phyloP scores from a whole-genome alignment of 1,284 basidiomycete genomes.

The Ganoderma resinaceum region DNA sequence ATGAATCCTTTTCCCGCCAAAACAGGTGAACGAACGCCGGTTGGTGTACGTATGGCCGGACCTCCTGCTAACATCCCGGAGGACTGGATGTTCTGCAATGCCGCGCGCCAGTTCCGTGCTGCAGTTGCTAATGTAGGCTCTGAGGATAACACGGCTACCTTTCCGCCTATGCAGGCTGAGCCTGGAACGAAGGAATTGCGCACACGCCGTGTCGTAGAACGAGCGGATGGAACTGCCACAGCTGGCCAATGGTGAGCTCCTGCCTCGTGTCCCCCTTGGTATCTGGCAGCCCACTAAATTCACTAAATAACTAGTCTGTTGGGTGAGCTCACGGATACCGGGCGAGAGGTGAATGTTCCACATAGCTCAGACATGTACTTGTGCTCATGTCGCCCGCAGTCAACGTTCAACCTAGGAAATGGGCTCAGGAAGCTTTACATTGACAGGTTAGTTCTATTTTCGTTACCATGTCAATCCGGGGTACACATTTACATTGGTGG shows the following conservation, averaged over 20 bases:
- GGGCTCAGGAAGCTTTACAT: constrained; percentile 74
- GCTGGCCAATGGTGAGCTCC: constrained; percentile 69
- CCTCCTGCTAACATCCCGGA: constrained; percentile 72
- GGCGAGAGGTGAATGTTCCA: constrained; percentile 60
- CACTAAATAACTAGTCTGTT: constrained; percentile 55
- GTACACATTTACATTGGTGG: not conserved
- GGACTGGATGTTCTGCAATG: constrained; percentile 74
- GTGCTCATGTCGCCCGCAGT: constrained; percentile 45
- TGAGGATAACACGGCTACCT: constrained; percentile 16
- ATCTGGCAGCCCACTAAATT: not conserved
- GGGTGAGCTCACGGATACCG: constrained; percentile 83
- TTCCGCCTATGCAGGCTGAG: constrained; percentile 12
- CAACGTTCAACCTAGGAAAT: constrained; percentile 71
- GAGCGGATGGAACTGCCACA: constrained; percentile 56
- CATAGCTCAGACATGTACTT: constrained; percentile 12
- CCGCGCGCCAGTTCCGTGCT: constrained; percentile 59
- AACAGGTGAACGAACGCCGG: constrained; percentile 78
- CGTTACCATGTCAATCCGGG: not conserved
- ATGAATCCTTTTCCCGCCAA: not conserved
- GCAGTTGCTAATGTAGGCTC: constrained; percentile 47
- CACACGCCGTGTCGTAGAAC: constrained; percentile 58
- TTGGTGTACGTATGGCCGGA: constrained; percentile 65
- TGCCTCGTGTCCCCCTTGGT: not conserved
- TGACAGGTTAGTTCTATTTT: constrained; percentile 56
- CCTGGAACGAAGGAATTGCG: constrained; percentile 30